Evolutionary conservation across 2,329 filamentous ascomycete genomes (phyloP).

Genomic region (Emergomyces africanus): DNA sequence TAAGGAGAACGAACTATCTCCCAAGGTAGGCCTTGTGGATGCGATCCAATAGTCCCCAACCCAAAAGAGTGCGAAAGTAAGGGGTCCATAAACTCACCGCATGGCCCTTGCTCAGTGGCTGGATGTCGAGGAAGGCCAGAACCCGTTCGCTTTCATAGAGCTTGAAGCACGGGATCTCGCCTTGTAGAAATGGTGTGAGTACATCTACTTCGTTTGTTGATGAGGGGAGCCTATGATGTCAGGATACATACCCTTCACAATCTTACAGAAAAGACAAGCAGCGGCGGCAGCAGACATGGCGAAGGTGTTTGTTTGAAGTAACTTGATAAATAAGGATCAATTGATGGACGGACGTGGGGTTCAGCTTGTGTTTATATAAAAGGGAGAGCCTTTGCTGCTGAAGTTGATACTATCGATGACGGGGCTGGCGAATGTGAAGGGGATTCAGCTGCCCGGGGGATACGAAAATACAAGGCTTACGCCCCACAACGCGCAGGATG

Average conservation of each 20-base stretch:
- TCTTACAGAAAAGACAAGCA: slow-evolving; percentile 93
- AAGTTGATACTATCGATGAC: neutral
- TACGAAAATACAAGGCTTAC: neutral
- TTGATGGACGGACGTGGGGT: neutral
- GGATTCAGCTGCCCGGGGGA: neutral
- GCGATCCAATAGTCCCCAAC: neutral
- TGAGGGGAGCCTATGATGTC: slow-evolving; percentile 5
- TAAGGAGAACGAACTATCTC: neutral
- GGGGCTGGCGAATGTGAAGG: no score
- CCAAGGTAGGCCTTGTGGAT: neutral
- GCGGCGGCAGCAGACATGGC: slow-evolving; percentile 24
- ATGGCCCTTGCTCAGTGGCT: slow-evolving; percentile 76
- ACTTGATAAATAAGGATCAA: neutral
- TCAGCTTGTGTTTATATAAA: neutral
- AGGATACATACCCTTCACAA: slow-evolving; percentile 63
- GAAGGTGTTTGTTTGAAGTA: neutral
- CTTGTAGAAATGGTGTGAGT: slow-evolving; percentile 33
- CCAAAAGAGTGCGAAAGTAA: neutral
- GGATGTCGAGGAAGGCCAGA: slow-evolving; percentile 91
- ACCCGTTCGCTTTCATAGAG: slow-evolving; percentile 91
- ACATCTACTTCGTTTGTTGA: neutral
- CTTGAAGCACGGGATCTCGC: slow-evolving; percentile 93
- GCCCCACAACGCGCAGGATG: neutral
- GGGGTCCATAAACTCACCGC: slow-evolving; percentile 47
- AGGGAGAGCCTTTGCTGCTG: slow-evolving; percentile 1